Evolutionary conservation across 805 yeast species (phyloP).

Genomic region (Deakozyma indianensis): DNA sequence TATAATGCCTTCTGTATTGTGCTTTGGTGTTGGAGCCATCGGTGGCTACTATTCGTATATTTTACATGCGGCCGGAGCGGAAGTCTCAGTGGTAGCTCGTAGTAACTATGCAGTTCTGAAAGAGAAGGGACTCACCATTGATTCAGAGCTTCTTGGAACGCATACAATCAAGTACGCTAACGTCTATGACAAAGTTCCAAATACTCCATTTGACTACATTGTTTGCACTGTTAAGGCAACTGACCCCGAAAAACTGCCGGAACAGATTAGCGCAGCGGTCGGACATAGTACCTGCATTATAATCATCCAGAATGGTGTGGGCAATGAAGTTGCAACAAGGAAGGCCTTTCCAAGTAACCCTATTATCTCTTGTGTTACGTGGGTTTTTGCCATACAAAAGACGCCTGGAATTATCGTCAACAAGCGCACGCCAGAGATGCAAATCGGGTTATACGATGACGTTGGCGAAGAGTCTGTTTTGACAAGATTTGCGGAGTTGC

Average conservation of each 20-base stretch:
- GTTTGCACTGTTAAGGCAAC: constrained; percentile 35
- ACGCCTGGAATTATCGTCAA: constrained; percentile 35
- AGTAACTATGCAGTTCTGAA: constrained; percentile 44
- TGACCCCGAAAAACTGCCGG: constrained; percentile 40
- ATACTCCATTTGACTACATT: constrained; percentile 19
- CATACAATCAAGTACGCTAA: constrained; percentile 37
- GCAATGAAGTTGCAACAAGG: constrained; percentile 41
- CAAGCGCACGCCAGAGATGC: constrained; percentile 34
- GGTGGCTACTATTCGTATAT: background rate
- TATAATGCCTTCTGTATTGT: background rate
- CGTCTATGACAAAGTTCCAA: constrained; percentile 41
- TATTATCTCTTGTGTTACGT: constrained; percentile 47
- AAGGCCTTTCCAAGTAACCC: constrained; percentile 36
- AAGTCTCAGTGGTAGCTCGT: constrained; percentile 52
- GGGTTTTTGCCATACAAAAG: constrained; percentile 42
- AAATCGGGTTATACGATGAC: constrained; percentile 33
- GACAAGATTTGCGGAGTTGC: constrained; percentile 31
- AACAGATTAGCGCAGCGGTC: constrained; percentile 36
- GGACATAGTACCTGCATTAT: constrained; percentile 35
- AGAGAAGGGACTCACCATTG: constrained; percentile 40
- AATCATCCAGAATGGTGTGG: constrained; percentile 54
- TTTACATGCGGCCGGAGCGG: constrained; percentile 16
- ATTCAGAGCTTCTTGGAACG: constrained; percentile 24
- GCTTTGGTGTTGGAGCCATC: background rate
- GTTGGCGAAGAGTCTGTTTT: constrained; percentile 20